These are phyloP conservation scores for Sistotremastrum niveocremeum DNA, from an alignment of 768 basidiomycete genomes.

Conservation along the genomic window DNA sequence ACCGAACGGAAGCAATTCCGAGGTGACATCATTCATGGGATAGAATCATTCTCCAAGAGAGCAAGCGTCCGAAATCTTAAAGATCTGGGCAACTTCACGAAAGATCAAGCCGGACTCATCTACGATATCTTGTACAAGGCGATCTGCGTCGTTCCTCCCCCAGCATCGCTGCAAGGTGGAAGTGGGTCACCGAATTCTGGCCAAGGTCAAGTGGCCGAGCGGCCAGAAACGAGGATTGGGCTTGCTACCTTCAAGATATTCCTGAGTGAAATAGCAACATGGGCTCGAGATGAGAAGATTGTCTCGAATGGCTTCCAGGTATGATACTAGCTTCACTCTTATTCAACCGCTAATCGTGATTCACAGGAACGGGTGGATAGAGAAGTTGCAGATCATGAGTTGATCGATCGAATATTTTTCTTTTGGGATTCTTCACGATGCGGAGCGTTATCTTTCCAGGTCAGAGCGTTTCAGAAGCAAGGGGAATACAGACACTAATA, in stretches of 20 bases:
- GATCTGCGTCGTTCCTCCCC: constrained; percentile 56
- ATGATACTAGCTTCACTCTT: constrained; percentile 2
- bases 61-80: constrained; percentile 80
- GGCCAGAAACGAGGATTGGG: constrained; percentile 83
- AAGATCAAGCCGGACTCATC: constrained; percentile 79
- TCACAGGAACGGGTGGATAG: constrained; percentile 73
- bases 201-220: constrained; percentile 39
- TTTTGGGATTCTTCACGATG: constrained; percentile 80
- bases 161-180: constrained; percentile 32
- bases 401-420: constrained; percentile 87
- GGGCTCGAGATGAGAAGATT: constrained; percentile 90
- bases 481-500: constrained; percentile 6
- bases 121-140: constrained; percentile 87
- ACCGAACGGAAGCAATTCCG: constrained; percentile 77
- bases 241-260: constrained; percentile 78
- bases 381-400: constrained; percentile 88
- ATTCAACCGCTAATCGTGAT: background rate
- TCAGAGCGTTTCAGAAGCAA: constrained; percentile 15
- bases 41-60: constrained; percentile 90
- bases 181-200: constrained; percentile 32
- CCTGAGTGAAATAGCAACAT: constrained; percentile 84
- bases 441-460: constrained; percentile 86
- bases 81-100: constrained; percentile 64
- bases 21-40: constrained; percentile 79
- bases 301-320: constrained; percentile 89